phyloP scores from a whole-genome alignment of 345 rosid species.

The rapeseed (Brassica napus) region DNA sequence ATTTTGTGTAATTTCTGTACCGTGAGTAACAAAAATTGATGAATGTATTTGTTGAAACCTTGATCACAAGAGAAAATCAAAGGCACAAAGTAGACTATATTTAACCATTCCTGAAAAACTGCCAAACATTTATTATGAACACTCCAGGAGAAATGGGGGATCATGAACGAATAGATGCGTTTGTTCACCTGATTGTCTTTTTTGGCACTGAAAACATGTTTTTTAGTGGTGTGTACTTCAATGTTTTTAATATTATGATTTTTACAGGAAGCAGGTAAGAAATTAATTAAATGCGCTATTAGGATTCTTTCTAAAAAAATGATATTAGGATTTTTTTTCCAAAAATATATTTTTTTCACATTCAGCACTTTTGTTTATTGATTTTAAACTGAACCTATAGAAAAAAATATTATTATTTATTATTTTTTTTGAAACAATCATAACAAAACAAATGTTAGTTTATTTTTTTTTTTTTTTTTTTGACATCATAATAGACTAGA shows the following conservation, averaged over 20 bases:
- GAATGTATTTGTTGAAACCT: background rate
- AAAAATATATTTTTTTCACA: too few relatives aligned
- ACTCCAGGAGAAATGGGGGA: background rate
- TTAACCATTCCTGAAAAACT: background rate
- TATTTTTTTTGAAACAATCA: background rate
- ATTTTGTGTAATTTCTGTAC: background rate
- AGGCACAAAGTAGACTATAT: background rate
- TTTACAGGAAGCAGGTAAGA: background rate
- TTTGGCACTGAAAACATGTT: background rate
- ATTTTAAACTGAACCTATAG: too few relatives aligned
- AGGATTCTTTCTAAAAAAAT: background rate
- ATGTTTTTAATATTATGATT: too few relatives aligned
- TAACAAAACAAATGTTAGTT: too few relatives aligned
- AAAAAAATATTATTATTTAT: too few relatives aligned
- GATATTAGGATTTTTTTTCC: too few relatives aligned
- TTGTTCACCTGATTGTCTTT: background rate
- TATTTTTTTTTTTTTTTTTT: too few relatives aligned
- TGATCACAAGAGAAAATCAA: background rate
- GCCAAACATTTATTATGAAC: background rate
- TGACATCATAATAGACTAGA: too few relatives aligned
- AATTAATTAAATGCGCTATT: background rate
- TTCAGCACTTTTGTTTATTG: too few relatives aligned
- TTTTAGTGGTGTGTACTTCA: background rate
- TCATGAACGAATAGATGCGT: background rate
- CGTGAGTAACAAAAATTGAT: background rate